phyloP scores from a whole-genome alignment of 179 eudicot genomes.

The Spinacia oleracea region DNA sequence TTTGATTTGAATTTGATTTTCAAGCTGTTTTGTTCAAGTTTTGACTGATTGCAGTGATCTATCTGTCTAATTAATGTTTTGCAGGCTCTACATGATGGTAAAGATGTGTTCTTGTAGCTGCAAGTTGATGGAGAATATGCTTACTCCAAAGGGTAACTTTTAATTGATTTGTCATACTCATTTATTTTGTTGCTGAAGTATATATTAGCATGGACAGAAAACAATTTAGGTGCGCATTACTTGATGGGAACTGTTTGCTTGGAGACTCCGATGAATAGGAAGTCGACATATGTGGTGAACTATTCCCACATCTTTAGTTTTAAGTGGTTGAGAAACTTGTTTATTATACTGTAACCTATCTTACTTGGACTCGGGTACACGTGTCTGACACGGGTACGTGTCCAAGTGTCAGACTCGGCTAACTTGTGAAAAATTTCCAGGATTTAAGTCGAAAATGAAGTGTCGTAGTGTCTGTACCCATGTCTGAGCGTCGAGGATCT shows the following conservation, averaged over 20 bases:
- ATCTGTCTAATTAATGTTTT: not conserved
- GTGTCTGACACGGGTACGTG: no score
- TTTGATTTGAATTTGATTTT: not conserved
- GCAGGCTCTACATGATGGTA: slow-evolving; percentile 89
- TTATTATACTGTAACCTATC: not conserved
- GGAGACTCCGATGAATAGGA: not conserved
- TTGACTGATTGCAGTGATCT: not conserved
- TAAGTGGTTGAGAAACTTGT: not conserved
- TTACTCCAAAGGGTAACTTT: slow-evolving; percentile 64
- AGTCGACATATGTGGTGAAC: not conserved
- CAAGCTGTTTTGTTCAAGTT: not conserved
- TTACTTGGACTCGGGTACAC: no score
- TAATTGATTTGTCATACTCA: not conserved
- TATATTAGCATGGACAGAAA: not conserved
- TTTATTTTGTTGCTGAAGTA: slow-evolving; percentile 1
- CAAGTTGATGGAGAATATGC: slow-evolving; percentile 77
- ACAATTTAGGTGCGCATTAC: slow-evolving; percentile 9
- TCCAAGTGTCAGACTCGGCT: no score
- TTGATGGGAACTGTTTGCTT: slow-evolving; percentile 11
- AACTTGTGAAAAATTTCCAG: no score
- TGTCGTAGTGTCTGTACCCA: no score
- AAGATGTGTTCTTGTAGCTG: slow-evolving; percentile 69
- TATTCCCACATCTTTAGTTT: not conserved
- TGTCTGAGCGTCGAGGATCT: no score
- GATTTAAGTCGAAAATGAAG: no score